Evolutionary conservation across 2,329 filamentous ascomycete genomes (phyloP).

Genomic region (Leptosphaerulina australis): DNA sequence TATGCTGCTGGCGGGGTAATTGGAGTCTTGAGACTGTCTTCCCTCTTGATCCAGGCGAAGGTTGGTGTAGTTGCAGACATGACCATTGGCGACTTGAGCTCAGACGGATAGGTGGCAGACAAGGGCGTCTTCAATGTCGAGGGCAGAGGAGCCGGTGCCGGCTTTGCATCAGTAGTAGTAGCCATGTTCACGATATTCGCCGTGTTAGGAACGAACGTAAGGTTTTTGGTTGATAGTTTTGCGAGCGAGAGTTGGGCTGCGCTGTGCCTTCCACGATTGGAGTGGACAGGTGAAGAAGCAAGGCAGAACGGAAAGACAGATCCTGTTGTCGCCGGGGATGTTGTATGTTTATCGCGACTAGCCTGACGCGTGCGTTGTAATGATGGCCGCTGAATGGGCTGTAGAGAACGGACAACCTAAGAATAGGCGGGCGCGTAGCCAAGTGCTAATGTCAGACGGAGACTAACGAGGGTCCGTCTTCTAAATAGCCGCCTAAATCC

Average conservation of each 20-base stretch:
- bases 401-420: constrained; percentile 29
- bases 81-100: constrained; percentile 69
- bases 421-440: constrained; percentile 29
- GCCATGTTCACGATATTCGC: constrained; percentile 42
- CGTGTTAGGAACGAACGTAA: constrained; percentile 39
- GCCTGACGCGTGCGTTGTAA: constrained; percentile 38
- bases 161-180: constrained; percentile 51
- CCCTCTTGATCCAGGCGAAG: constrained; percentile 66
- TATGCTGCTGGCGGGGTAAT: constrained; percentile 92
- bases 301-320: constrained; percentile 32
- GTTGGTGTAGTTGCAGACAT: constrained; percentile 52
- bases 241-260: constrained; percentile 33
- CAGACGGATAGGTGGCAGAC: constrained; percentile 63
- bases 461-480: constrained; percentile 30
- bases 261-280: constrained; percentile 37
- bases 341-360: constrained; percentile 44
- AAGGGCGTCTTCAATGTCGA: constrained; percentile 61
- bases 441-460: constrained; percentile 22
- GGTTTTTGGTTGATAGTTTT: constrained; percentile 26
- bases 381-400: constrained; percentile 42
- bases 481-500: constrained; percentile 37
- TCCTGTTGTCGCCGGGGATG: constrained; percentile 33
- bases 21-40: constrained; percentile 74
- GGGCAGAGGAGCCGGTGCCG: constrained; percentile 31
- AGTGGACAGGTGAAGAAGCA: constrained; percentile 33